Percentiles rank a stretch among this genome's conserved stretches.
These are phyloP conservation scores for Baffinella frigidus DNA, from an alignment of 208 protist genomes.

Conservation along the genomic window DNA sequence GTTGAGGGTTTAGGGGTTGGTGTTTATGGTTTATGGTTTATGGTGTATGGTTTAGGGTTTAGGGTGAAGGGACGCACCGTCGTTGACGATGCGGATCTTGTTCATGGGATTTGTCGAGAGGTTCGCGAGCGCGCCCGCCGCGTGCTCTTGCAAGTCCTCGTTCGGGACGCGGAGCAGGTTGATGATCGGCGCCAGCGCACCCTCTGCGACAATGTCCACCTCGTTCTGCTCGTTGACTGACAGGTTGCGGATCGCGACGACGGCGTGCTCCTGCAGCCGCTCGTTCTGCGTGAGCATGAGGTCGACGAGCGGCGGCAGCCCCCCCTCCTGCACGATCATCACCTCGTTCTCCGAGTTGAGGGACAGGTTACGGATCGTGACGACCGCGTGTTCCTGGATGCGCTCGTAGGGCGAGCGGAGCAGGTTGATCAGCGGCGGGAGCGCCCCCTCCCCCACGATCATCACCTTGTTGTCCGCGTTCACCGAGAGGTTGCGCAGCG, in stretches of 20 bases:
- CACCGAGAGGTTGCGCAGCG: conserved; percentile 47
- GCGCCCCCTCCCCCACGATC: conserved; percentile 35
- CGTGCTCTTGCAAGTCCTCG: conserved; percentile 56
- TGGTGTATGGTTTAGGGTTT: too few species aligned
- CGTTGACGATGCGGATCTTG: conserved; percentile 58
- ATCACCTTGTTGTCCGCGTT: conserved; percentile 59
- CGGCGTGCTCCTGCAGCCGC: conserved; percentile 46
- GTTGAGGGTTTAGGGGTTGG: too few species aligned
- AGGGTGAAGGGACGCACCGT: too few species aligned
- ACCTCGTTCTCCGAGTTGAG: conserved; percentile 54
- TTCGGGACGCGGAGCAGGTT: conserved; percentile 43
- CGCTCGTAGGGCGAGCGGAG: conserved; percentile 31
- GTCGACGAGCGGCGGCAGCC: conserved; percentile 48
- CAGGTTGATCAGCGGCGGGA: conserved; percentile 23
- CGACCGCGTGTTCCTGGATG: conserved; percentile 57
- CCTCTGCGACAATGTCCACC: conserved; percentile 53
- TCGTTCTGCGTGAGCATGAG: conserved; percentile 57
- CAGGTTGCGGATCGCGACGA: conserved; percentile 62
- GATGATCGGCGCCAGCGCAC: conserved; percentile 46
- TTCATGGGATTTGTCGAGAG: conserved; percentile 58
- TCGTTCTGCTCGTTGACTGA: conserved; percentile 62
- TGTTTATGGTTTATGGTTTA: too few species aligned
- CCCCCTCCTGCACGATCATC: conserved; percentile 59
- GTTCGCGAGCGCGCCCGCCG: conserved; percentile 41
- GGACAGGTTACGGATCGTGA: conserved; percentile 49